phyloP scores from a whole-genome alignment of 2,329 filamentous ascomycete species.

The Xylaria arbuscula region DNA sequence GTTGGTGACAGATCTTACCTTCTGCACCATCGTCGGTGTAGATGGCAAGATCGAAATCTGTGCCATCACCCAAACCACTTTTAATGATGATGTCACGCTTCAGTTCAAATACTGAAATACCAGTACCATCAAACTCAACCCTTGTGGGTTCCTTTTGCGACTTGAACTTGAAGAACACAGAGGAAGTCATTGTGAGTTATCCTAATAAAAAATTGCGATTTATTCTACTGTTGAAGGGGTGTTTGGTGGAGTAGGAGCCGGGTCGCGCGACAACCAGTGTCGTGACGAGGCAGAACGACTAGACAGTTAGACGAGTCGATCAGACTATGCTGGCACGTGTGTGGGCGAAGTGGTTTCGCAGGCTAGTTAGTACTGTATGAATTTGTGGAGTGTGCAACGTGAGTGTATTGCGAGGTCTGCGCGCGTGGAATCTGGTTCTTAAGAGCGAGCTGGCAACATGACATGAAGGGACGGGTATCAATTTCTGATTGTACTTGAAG shows the following conservation, averaged over 20 bases:
- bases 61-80: constrained; percentile 92
- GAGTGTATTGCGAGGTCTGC: constrained; percentile 38
- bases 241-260: not conserved
- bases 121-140: constrained; percentile 96
- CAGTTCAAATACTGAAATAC: constrained; percentile 97
- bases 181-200: constrained; percentile 81
- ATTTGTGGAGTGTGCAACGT: constrained; percentile 36
- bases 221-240: constrained; percentile 36
- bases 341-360: constrained; percentile 39
- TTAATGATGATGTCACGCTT: constrained; percentile 98
- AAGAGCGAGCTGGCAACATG: constrained; percentile 50
- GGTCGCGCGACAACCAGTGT: constrained; percentile 19
- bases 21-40: constrained; percentile 92
- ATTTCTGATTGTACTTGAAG: constrained; percentile 53
- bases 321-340: constrained; percentile 38
- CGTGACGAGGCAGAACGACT: constrained; percentile 31
- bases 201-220: constrained; percentile 35
- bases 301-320: constrained; percentile 27
- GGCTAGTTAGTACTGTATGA: constrained; percentile 39
- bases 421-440: constrained; percentile 45
- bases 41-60: constrained; percentile 95
- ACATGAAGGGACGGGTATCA: constrained; percentile 51
- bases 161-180: constrained; percentile 99
- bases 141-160: constrained; percentile 95
- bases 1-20: constrained; percentile 69